Base-by-base conservation (phyloP, 306 rosid species). In the Urtica urens region DNA sequence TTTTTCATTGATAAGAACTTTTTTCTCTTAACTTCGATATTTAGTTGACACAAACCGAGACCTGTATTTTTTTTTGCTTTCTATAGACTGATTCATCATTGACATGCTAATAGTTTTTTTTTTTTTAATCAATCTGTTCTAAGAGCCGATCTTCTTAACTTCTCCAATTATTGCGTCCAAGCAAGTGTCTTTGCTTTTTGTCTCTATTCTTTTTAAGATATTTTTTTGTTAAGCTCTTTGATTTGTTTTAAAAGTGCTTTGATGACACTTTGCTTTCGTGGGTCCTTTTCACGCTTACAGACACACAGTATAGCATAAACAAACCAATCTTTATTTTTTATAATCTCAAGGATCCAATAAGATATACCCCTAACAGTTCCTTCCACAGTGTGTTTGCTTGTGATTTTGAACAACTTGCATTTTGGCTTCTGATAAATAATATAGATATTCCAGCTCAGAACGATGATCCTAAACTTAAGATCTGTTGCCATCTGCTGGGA, bases 391-490 rank as follows among this genome's bases (percentile, higher is more conserved):
- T 35, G 40, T 14, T 35, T 16, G n/a, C 40, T 35, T 35, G 40
- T 43, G 25, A 43, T 20, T 9, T 19, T 6, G 27, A 35, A 27
- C 40, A 43, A 38, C 28, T 49, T 18, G 17, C 21, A 28, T 17
- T 15, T 23, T 15, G 38, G 47, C 52, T 17, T 38, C 49, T 15
- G 5, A 6, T 8, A 24, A 20, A 21, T 26, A 7, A 35, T 35
- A 4, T 3, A 35, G 3, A 3, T 10, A 24, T 41, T 35, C 29
- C 12, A n/a, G 11, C 34, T 33, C 44, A 31, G 21, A 29, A 7
- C 17, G 14, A 34, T 29, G 5, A 40, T 46, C 56, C 35, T 15
- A 35, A 45, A 46, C 10, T 54, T n/a, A n/a, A 28, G 60, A 22
- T 6, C 22, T 33, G 25, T 54, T 37, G 49, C n/a, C 23, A 54